phyloP scores from a whole-genome alignment of 441 rosid genomes.

The Rhodomyrtus psidioides region DNA sequence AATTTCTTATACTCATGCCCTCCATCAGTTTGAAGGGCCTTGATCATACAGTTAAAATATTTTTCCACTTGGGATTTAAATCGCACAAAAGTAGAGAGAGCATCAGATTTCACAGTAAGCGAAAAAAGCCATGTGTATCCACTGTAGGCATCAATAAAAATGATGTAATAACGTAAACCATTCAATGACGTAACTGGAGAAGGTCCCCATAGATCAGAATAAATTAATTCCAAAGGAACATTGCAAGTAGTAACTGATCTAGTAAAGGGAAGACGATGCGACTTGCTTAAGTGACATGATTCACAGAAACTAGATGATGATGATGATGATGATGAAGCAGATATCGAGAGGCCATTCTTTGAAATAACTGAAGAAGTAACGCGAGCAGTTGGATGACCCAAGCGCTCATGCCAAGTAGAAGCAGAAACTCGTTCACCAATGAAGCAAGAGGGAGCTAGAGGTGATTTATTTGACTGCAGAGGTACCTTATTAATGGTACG shows the following conservation, averaged over 20 bases:
- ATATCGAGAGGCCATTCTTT: neutral
- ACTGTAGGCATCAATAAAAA: neutral
- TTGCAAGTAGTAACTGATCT: neutral
- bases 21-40: no score
- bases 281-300: neutral
- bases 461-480: no score
- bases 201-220: neutral
- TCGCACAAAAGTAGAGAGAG: neutral
- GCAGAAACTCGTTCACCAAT: neutral
- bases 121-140: neutral
- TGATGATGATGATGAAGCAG: no score
- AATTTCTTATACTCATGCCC: no score
- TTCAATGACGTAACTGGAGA: neutral
- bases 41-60: neutral
- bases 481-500: neutral
- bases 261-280: neutral
- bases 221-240: neutral
- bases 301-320: neutral
- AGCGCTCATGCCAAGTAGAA: neutral
- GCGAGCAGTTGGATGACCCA: neutral
- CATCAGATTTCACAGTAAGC: neutral
- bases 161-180: neutral
- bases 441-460: neutral
- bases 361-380: neutral
- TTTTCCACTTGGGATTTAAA: neutral